Evolutionary conservation across 441 rosid species (phyloP).

Genomic region (Pelargonium myrrhifolium): DNA sequence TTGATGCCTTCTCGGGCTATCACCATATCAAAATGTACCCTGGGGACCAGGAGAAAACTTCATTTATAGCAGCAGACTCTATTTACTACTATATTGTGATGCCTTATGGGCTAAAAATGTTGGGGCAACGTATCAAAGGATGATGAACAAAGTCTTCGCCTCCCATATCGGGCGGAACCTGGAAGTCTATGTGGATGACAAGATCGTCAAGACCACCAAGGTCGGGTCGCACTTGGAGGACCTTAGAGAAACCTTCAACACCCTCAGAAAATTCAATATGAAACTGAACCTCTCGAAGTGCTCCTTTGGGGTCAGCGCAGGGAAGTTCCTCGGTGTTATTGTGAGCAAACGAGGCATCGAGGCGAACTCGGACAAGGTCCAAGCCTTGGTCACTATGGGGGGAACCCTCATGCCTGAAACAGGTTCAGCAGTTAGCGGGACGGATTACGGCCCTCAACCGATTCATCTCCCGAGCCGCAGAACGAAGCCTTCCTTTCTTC

Average conservation of each 20-base stretch:
- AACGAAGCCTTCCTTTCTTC: background rate
- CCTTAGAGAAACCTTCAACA: background rate
- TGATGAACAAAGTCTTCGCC: background rate
- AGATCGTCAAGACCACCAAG: background rate
- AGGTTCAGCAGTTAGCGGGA: background rate
- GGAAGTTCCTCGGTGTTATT: background rate
- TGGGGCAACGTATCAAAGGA: background rate
- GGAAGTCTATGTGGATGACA: background rate
- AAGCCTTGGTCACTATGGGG: background rate
- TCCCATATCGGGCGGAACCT: background rate
- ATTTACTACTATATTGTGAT: background rate
- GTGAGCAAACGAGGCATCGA: background rate
- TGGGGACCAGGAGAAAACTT: background rate
- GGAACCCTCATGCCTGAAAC: background rate
- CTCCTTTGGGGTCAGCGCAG: background rate
- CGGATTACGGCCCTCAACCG: background rate
- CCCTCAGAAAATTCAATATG: background rate
- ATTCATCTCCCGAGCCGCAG: background rate
- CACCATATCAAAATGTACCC: background rate
- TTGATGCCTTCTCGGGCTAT: background rate
- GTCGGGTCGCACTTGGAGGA: background rate
- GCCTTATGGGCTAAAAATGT: background rate
- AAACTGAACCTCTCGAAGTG: background rate
- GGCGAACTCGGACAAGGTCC: background rate
- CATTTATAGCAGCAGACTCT: background rate